These are phyloP conservation scores for Trichoderma gamsii DNA, from an alignment of 495 filamentous ascomycete species.

Conservation along the genomic window DNA sequence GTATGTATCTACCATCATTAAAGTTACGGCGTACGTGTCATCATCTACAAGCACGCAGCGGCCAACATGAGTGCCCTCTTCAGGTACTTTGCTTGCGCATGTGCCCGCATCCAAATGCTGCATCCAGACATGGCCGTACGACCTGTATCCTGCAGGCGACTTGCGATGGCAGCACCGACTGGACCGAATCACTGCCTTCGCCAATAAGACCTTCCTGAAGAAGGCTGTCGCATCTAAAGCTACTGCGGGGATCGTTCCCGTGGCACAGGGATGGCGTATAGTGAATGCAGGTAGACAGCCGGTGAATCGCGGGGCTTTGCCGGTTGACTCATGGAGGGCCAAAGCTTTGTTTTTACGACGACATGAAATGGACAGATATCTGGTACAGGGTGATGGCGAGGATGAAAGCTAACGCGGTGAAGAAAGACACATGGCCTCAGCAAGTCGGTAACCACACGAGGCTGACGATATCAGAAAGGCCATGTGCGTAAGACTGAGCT, in stretches of 20 bases:
- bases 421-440: neutral
- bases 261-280: constrained; percentile 8
- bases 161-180: constrained; percentile 8
- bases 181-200: neutral
- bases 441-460: neutral
- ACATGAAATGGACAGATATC: no score
- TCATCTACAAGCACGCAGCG: neutral
- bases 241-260: constrained; percentile 12
- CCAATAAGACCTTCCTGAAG: constrained; percentile 8
- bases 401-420: neutral
- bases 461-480: constrained; percentile 4
- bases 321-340: neutral
- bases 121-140: neutral
- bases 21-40: neutral
- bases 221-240: neutral
- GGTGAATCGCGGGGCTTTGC: neutral
- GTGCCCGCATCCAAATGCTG: neutral
- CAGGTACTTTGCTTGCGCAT: neutral
- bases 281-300: constrained; percentile 5
- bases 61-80: no score
- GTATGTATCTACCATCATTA: no score
- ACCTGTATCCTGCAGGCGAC: neutral
- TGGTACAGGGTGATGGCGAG: neutral
- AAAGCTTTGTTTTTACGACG: no score
- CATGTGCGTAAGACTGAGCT: neutral